These are phyloP conservation scores for Drechslerella coelobrocha DNA, from an alignment of 2,329 filamentous ascomycete genomes.

Conservation along the genomic window DNA sequence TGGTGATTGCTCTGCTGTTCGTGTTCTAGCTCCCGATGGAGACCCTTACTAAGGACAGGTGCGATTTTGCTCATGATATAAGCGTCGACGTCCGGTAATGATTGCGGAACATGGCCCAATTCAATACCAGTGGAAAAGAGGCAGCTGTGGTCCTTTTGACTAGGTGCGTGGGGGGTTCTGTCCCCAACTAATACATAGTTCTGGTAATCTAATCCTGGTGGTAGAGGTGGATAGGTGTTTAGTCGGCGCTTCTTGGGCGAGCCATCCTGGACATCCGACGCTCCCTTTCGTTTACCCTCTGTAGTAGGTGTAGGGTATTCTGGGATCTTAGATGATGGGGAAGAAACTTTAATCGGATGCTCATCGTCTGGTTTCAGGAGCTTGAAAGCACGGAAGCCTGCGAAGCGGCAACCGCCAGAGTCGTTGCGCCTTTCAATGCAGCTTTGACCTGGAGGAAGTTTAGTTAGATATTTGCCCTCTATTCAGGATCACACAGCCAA, in stretches of 20 bases:
- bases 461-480: not conserved
- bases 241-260: conserved; percentile 25
- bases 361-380: conserved; percentile 5
- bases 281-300: not conserved
- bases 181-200: conserved; percentile 41
- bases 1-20: conserved; percentile 22
- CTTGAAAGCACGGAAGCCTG: conserved; percentile 50
- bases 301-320: not conserved
- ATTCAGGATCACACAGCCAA: not conserved
- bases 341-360: not conserved
- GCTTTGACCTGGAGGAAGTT: conserved; percentile 31
- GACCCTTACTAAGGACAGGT: conserved; percentile 11
- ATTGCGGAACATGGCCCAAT: conserved; percentile 2
- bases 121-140: conserved; percentile 15
- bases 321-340: not conserved
- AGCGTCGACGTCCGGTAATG: conserved; percentile 3
- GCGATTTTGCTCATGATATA: conserved; percentile 43
- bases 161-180: conserved; percentile 7
- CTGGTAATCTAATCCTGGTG: conserved; percentile 31
- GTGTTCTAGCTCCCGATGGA: conserved; percentile 33
- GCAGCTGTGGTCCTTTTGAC: conserved; percentile 19
- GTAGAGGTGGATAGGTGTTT: conserved; percentile 19
- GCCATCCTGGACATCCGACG: not conserved
- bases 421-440: conserved; percentile 52
- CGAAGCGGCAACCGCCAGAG: conserved; percentile 51